Evolutionary conservation across 2,329 filamentous ascomycete genomes (phyloP).

Genomic region (Xylogone sp.): DNA sequence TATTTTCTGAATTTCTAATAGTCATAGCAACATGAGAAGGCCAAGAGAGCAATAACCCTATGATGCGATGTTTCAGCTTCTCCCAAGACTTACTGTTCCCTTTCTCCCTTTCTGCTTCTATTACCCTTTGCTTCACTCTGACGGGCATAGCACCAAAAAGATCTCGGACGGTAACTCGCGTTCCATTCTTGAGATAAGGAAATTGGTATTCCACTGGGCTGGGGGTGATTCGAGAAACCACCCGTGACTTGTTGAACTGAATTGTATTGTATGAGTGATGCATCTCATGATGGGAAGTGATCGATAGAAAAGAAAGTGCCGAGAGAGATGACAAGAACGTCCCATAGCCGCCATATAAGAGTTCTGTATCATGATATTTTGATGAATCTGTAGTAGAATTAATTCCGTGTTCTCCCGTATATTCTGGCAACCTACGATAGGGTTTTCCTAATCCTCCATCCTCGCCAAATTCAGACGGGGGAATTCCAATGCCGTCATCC

Average conservation of each 20-base stretch:
- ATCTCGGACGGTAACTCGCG: conserved; percentile 70
- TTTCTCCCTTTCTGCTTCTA: conserved; percentile 44
- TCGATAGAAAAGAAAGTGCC: conserved; percentile 69
- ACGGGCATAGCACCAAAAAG: conserved; percentile 91
- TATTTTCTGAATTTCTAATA: conserved; percentile 44
- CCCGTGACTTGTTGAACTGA: conserved; percentile 64
- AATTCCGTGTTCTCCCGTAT: conserved; percentile 8
- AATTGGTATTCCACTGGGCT: conserved; percentile 55
- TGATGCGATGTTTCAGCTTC: conserved; percentile 36
- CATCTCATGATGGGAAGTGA: conserved; percentile 66
- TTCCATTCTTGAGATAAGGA: conserved; percentile 60
- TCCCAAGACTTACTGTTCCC: conserved; percentile 59
- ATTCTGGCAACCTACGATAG: conserved; percentile 54
- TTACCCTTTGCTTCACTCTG: conserved; percentile 73
- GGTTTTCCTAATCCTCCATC: conserved; percentile 68
- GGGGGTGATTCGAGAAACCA: conserved; percentile 61
- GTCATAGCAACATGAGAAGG: conserved; percentile 50
- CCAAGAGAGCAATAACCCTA: conserved; percentile 70
- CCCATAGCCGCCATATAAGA: conserved; percentile 64
- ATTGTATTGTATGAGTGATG: conserved; percentile 62
- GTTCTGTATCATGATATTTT: conserved; percentile 49
- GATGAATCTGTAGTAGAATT: conserved; percentile 60
- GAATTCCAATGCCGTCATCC: conserved; percentile 80
- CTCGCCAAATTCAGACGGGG: conserved; percentile 65
- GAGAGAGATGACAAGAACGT: conserved; percentile 75